Conservation (phyloP, 31 red algal genomes). For the Odonthalia washingtoniensis region DNA sequence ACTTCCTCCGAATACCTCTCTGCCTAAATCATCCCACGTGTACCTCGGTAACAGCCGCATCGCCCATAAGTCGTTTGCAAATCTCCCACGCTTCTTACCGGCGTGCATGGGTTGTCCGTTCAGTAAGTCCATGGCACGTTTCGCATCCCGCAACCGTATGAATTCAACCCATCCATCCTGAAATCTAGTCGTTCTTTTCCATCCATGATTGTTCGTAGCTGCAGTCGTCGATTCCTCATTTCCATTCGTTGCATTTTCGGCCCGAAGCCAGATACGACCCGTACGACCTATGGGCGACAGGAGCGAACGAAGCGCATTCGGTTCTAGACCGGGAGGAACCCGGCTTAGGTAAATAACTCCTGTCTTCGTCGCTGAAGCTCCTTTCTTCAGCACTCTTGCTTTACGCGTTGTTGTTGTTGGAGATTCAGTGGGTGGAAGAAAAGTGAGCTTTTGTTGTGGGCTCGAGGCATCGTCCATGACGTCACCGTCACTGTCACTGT, state of each 20-base stretch:
- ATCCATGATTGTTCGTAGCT: slow-evolving; percentile 9
- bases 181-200: slow-evolving; percentile 49
- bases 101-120: slow-evolving; percentile 68
- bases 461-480: too few relatives aligned
- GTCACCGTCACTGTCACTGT: too few relatives aligned
- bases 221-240: background rate
- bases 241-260: slow-evolving; percentile 19
- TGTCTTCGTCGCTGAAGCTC: slow-evolving; percentile 7
- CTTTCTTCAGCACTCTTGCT: too few relatives aligned
- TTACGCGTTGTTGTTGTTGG: too few relatives aligned
- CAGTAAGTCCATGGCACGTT: slow-evolving; percentile 57
- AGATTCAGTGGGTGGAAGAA: too few relatives aligned
- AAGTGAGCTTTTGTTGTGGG: too few relatives aligned
- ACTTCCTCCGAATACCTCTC: slow-evolving; percentile 47
- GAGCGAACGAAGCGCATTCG: slow-evolving; percentile 33
- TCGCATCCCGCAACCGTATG: slow-evolving; percentile 39
- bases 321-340: slow-evolving; percentile 37
- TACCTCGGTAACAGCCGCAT: slow-evolving; percentile 67
- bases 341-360: slow-evolving; percentile 42
- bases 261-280: slow-evolving; percentile 32
- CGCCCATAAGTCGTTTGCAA: slow-evolving; percentile 73
- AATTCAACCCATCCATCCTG: slow-evolving; percentile 86
- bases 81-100: slow-evolving; percentile 55
- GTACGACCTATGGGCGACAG: slow-evolving; percentile 19
- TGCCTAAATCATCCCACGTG: slow-evolving; percentile 70